Percentiles rank a stretch among this genome's conserved stretches.
Evolutionary conservation across 2,329 filamentous ascomycete species (phyloP).

Genomic region (Colletotrichum costaricense): DNA sequence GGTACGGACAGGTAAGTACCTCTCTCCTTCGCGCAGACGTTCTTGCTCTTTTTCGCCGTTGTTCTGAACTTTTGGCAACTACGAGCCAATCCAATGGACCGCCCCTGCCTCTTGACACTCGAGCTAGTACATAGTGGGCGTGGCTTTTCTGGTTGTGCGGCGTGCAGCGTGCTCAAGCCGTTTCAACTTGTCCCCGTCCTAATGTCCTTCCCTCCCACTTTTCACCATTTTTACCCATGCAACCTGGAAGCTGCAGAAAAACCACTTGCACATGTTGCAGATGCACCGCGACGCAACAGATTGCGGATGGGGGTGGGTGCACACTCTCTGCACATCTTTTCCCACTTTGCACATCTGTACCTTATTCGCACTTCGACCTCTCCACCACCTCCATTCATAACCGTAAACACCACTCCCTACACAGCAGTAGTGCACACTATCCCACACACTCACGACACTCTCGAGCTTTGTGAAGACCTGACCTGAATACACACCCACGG

Average conservation of each 20-base stretch:
- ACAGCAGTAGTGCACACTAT: too few relatives aligned
- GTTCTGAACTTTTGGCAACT: neutral
- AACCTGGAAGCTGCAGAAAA: neutral
- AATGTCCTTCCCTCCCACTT: neutral
- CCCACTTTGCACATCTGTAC: constrained; percentile 1
- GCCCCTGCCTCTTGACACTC: neutral
- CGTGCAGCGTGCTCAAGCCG: constrained; percentile 29
- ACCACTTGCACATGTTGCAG: neutral
- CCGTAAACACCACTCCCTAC: neutral
- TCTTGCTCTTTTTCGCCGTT: neutral
- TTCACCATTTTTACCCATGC: neutral
- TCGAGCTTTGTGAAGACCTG: neutral
- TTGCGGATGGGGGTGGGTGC: constrained; percentile 13
- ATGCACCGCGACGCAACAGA: constrained; percentile 22
- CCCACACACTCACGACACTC: neutral
- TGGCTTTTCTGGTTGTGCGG: constrained; percentile 13
- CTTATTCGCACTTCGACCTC: neutral
- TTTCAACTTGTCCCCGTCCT: constrained; percentile 30
- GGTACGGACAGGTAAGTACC: too few relatives aligned
- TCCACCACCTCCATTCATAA: neutral
- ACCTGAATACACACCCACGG: too few relatives aligned
- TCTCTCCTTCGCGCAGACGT: neutral
- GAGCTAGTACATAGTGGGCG: neutral
- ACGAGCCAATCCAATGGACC: too few relatives aligned
- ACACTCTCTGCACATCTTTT: neutral